These are phyloP conservation scores for Exophiala spinifera DNA, from an alignment of 2,329 filamentous ascomycete genomes.

Conservation along the genomic window DNA sequence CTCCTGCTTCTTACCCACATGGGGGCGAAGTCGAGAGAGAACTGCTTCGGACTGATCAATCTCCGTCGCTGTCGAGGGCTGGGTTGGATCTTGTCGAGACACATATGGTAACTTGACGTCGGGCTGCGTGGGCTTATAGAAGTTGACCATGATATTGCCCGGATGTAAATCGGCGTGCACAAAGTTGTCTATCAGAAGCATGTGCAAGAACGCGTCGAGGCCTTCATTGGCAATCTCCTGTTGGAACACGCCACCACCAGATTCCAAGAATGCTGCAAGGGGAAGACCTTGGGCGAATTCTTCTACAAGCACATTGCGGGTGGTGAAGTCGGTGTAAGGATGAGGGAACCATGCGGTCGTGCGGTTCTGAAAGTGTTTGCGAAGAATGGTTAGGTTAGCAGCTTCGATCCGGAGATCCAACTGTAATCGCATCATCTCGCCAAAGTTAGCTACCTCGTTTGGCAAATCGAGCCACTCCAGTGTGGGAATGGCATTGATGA, in stretches of 20 bases:
- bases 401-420: constrained; percentile 92
- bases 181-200: constrained; percentile 97
- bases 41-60: constrained; percentile 85
- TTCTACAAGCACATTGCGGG: constrained; percentile 86
- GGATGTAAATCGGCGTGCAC: constrained; percentile 95
- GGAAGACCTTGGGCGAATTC: constrained; percentile 96
- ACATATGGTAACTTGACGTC: constrained; percentile 56
- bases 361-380: constrained; percentile 82
- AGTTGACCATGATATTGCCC: constrained; percentile 98
- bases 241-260: constrained; percentile 88
- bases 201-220: constrained; percentile 90
- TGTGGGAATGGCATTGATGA: constrained; percentile 83
- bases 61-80: constrained; percentile 49
- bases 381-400: constrained; percentile 80
- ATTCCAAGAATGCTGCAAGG: constrained; percentile 82
- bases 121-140: constrained; percentile 78
- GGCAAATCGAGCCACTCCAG: constrained; percentile 97
- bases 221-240: constrained; percentile 93
- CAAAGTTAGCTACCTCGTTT: constrained; percentile 90
- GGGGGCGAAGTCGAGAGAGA: constrained; percentile 72
- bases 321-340: constrained; percentile 88
- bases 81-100: constrained; percentile 37
- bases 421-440: constrained; percentile 98
- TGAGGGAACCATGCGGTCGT: constrained; percentile 97
- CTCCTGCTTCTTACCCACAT: constrained; percentile 61